Base-by-base conservation (phyloP, 116 monocot species). In the Dioscorea cayenensis region DNA sequence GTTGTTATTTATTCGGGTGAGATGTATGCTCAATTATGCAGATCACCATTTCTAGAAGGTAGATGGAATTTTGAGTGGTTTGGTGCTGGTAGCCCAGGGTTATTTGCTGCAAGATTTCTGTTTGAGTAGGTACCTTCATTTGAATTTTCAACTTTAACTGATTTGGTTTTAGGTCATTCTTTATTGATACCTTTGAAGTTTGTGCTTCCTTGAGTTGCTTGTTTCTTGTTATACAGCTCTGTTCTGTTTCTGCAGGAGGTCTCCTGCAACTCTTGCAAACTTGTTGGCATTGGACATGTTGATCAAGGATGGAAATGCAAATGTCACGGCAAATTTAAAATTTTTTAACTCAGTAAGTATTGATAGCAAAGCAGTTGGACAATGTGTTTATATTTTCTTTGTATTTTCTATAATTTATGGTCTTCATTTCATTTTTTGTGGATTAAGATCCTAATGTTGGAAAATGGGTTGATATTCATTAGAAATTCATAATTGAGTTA, bases 31-130 rank as follows among this genome's bases (percentile, higher is more conserved):
- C 13, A 65, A 25, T 77, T 71, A 17, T 73, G 10, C 88, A 99
- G 99, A 65, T 94, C 99, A 63, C 94, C 91, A 20, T 99, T 85
- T 83, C 71, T 99, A 32, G 99, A 99, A 86, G 99, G 99, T 52
- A 77, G 94, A 66, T 99, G 99, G 99, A 99, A 87, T 61, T 89
- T 99, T 62, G 94, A 99, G 73, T 99, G 99, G 99, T 87, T 94
- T 78, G 82, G 87, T 67, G 87, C 86, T 61, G 86, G 91, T 62
- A 94, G 89, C 71, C 91, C 99, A 55, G 99, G 87, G 77, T 81
- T 91, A 58, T 78, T 86, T 76, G 83, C 84, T 76, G 83, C 89
- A 55, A 89, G 80, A 74, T 77, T 85, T 77, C 52, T 99, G 67
- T 94, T 94, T 81, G 87, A 89, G 99, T 99, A 99, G 78, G 91